These are phyloP conservation scores for Neoboletus brunneissimus DNA, from an alignment of 768 basidiomycete species.

Conservation along the genomic window DNA sequence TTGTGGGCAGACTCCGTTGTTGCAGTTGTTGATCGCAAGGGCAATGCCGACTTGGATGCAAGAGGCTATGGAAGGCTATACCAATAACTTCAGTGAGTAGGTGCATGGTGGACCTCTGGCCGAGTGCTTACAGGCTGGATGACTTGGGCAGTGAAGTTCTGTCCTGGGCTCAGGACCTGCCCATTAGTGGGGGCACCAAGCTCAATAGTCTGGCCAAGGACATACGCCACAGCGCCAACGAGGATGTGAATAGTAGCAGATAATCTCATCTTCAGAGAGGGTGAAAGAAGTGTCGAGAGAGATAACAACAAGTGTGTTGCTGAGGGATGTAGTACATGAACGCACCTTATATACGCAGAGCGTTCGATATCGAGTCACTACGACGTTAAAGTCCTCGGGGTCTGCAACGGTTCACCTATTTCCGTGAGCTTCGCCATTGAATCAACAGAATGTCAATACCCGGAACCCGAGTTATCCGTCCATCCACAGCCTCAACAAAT, in stretches of 20 bases:
- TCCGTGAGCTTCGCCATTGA: too few relatives aligned
- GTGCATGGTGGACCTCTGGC: background rate
- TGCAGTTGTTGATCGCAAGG: constrained; percentile 22
- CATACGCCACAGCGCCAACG: constrained; percentile 2
- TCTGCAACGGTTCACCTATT: too few relatives aligned
- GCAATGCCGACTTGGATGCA: constrained; percentile 33
- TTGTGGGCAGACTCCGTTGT: constrained; percentile 22
- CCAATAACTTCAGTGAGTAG: background rate
- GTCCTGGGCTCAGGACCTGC: constrained; percentile 12
- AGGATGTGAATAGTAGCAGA: constrained; percentile 7
- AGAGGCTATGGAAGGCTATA: constrained; percentile 17
- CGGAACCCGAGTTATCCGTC: too few relatives aligned
- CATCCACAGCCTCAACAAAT: background rate
- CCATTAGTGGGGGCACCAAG: constrained; percentile 24
- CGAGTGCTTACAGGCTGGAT: constrained; percentile 20
- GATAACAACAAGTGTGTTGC: background rate
- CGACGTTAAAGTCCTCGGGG: background rate
- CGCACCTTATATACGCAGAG: constrained; percentile 1
- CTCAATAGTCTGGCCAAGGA: constrained; percentile 29
- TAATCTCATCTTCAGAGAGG: constrained; percentile 15
- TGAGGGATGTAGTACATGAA: background rate
- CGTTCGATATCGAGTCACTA: background rate
- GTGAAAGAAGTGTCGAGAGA: background rate
- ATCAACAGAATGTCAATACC: too few relatives aligned
- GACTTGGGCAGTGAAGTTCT: constrained; percentile 20